Conservation (phyloP, 768 basidiomycete species). For the Gymnopilus dilepis region DNA sequence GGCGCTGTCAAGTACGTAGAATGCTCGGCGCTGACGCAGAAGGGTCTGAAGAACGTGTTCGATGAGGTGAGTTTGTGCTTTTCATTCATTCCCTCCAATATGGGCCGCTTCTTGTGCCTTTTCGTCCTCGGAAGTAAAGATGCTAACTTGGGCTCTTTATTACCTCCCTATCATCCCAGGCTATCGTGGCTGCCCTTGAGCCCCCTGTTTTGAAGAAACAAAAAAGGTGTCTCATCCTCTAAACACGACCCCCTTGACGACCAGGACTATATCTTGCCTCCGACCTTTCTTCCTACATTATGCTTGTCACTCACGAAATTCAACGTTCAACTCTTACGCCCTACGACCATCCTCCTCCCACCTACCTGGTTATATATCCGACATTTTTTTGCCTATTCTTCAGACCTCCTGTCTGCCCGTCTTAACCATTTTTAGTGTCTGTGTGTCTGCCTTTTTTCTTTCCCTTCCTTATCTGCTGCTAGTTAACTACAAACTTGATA, state of each 20-base stretch:
- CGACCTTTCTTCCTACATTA: conserved; percentile 30
- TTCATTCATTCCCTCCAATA: conserved; percentile 14
- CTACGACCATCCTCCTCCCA: conserved; percentile 25
- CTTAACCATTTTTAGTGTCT: conserved; percentile 33
- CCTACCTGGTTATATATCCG: conserved; percentile 48
- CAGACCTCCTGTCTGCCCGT: conserved; percentile 18
- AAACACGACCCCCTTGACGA: conserved; percentile 43
- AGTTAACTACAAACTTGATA: conserved; percentile 43
- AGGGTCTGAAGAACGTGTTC: conserved; percentile 99
- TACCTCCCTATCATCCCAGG: too few species aligned
- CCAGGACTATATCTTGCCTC: conserved; percentile 27
- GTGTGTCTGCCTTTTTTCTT: conserved; percentile 26
- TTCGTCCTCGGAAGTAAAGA: neutral
- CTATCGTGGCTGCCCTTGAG: conserved; percentile 97
- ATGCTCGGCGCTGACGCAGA: conserved; percentile 98
- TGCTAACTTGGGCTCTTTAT: conserved; percentile 14
- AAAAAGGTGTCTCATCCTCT: conserved; percentile 85
- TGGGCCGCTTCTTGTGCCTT: neutral
- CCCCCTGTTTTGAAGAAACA: conserved; percentile 83
- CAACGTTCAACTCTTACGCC: conserved; percentile 37
- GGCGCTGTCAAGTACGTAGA: conserved; percentile 99
- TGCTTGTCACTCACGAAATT: conserved; percentile 40
- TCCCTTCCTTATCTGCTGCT: conserved; percentile 40
- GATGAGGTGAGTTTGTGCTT: conserved; percentile 81
- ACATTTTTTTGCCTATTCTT: conserved; percentile 39